Conservation (phyloP, 2,329 filamentous ascomycete genomes). For the Fusarium virguliforme region DNA sequence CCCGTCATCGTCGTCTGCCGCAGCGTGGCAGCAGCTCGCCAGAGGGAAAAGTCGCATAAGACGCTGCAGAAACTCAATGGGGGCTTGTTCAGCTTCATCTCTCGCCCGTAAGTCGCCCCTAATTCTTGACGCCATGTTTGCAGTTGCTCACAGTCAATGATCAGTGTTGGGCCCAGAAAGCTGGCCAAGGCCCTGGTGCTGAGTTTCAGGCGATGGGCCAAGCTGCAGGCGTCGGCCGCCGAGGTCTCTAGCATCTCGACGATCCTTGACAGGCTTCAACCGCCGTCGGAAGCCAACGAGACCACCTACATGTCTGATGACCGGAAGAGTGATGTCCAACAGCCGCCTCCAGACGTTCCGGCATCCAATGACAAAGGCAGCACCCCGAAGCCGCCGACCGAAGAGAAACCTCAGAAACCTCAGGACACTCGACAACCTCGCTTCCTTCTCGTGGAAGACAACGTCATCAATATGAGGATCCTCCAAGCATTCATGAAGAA, state of each 20-base stretch:
- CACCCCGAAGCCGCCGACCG: not conserved
- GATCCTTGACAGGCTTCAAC: constrained; percentile 17
- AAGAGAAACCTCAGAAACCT: not conserved
- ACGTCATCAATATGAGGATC: constrained; percentile 58
- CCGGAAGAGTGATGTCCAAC: not conserved
- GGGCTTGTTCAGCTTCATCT: constrained; percentile 56
- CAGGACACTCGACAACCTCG: not conserved
- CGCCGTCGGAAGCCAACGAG: not conserved
- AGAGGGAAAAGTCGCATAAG: constrained; percentile 39
- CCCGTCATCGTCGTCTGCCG: constrained; percentile 55
- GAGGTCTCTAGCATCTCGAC: constrained; percentile 38
- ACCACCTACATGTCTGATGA: not conserved
- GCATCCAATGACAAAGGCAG: not conserved
- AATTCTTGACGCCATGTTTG: not conserved
- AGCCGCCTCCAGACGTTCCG: not conserved
- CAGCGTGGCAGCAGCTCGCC: constrained; percentile 52
- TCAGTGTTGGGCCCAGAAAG: constrained; percentile 58
- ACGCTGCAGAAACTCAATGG: constrained; percentile 35
- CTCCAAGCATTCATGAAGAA: constrained; percentile 57
- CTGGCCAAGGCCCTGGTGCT: constrained; percentile 55
- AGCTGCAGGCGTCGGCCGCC: constrained; percentile 18
- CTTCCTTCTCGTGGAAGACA: constrained; percentile 61
- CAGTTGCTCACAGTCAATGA: constrained; percentile 14
- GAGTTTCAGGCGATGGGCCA: constrained; percentile 52
- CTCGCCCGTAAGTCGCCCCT: constrained; percentile 55